phyloP scores from a whole-genome alignment of 305 asterid species.

The Ruellia speciosa region DNA sequence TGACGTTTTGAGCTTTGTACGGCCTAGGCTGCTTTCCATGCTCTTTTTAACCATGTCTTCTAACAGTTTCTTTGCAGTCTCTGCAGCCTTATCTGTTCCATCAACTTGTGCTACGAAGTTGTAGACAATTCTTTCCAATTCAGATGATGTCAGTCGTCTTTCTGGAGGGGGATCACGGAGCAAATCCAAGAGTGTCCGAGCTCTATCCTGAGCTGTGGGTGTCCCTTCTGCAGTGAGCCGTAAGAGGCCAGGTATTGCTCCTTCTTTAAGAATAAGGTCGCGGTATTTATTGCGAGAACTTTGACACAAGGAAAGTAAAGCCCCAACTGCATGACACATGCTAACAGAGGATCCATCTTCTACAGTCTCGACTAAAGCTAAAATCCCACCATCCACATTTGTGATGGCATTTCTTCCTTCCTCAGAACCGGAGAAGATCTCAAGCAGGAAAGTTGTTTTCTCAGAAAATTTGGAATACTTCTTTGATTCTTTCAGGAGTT shows the following conservation, averaged over 20 bases:
- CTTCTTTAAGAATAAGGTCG: slow-evolving; percentile 75
- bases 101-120: slow-evolving; percentile 64
- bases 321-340: slow-evolving; percentile 76
- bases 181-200: slow-evolving; percentile 65
- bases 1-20: slow-evolving; percentile 30
- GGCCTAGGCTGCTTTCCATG: slow-evolving; percentile 42
- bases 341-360: slow-evolving; percentile 82
- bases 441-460: slow-evolving; percentile 67
- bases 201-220: slow-evolving; percentile 54
- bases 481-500: slow-evolving; percentile 75
- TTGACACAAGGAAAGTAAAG: slow-evolving; percentile 54
- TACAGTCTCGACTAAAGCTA: slow-evolving; percentile 66
- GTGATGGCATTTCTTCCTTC: slow-evolving; percentile 68
- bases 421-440: slow-evolving; percentile 54
- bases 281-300: slow-evolving; percentile 63
- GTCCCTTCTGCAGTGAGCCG: slow-evolving; percentile 81
- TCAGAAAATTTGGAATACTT: slow-evolving; percentile 79
- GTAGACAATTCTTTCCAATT: slow-evolving; percentile 62
- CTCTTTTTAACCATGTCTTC: slow-evolving; percentile 71
- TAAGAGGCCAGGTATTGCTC: slow-evolving; percentile 82
- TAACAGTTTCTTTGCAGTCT: slow-evolving; percentile 69
- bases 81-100: slow-evolving; percentile 64
- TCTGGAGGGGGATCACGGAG: slow-evolving; percentile 55
- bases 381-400: slow-evolving; percentile 53
- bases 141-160: slow-evolving; percentile 42